Percentiles rank a stretch among this genome's conserved stretches.
phyloP scores from a whole-genome alignment of 2,329 filamentous ascomycete species.

The Botryosphaeria dothidea region DNA sequence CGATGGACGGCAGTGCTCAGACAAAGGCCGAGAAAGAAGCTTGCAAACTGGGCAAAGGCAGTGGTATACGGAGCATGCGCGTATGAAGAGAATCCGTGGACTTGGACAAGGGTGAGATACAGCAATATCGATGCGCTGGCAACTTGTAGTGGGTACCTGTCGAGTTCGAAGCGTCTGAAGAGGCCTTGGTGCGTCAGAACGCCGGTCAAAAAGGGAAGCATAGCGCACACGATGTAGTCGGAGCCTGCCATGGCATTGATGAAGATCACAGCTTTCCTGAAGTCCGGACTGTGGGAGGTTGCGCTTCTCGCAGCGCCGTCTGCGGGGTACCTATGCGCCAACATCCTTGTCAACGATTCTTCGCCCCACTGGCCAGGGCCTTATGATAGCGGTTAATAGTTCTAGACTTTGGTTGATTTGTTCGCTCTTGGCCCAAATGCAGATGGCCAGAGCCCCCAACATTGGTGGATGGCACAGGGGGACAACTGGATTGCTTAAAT shows the following conservation, averaged over 20 bases:
- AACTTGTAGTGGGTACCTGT: background rate
- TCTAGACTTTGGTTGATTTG: background rate
- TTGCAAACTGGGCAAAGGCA: background rate
- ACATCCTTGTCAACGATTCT: background rate
- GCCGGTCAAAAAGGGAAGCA: background rate
- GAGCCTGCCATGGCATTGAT: background rate
- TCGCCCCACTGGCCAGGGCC: background rate
- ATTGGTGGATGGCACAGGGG: too few species aligned
- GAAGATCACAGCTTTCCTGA: background rate
- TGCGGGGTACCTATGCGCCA: background rate
- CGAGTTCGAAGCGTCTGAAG: constrained; percentile 14
- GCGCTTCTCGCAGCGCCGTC: background rate
- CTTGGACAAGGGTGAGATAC: background rate
- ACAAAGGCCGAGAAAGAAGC: background rate
- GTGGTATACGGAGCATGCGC: background rate
- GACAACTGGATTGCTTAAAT: too few species aligned
- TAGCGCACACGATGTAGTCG: background rate
- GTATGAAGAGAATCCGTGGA: background rate
- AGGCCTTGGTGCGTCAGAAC: background rate
- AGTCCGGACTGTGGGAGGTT: background rate
- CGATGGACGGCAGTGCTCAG: constrained; percentile 6
- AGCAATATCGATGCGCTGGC: background rate
- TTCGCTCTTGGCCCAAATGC: too few species aligned
- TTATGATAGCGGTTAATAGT: background rate
- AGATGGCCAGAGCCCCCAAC: too few species aligned